Percentiles rank a stretch among this genome's conserved stretches.
Conservation (phyloP, 2,329 filamentous ascomycete species). For the Didymella exigua region DNA sequence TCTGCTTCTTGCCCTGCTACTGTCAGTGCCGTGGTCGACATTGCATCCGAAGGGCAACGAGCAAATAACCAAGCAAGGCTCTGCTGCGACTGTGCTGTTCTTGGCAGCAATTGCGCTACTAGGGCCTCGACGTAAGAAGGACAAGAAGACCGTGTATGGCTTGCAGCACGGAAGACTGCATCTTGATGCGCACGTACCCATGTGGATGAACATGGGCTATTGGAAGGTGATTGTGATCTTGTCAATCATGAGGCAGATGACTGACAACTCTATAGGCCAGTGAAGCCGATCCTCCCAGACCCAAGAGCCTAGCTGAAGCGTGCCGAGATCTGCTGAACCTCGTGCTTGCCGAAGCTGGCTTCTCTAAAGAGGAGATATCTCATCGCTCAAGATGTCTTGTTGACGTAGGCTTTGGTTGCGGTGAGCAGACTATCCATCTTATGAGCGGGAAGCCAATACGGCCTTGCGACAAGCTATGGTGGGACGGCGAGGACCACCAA, state of each 20-base stretch:
- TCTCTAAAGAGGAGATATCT: slow-evolving; percentile 28
- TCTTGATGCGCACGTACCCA: slow-evolving; percentile 53
- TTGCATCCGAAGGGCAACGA: background rate
- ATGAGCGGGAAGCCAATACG: slow-evolving; percentile 26
- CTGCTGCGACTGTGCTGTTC: background rate
- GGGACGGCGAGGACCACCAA: slow-evolving; percentile 14
- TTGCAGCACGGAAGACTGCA: slow-evolving; percentile 64
- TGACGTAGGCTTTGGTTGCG: slow-evolving; percentile 65
- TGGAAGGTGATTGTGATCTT: slow-evolving; percentile 53
- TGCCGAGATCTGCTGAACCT: slow-evolving; percentile 57
- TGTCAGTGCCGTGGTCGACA: background rate
- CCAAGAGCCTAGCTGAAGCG: slow-evolving; percentile 50
- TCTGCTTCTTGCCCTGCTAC: background rate
- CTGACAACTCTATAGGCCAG: background rate
- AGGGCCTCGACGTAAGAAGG: background rate
- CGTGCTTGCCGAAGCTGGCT: slow-evolving; percentile 53
- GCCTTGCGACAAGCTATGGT: slow-evolving; percentile 24
- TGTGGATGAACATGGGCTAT: slow-evolving; percentile 70
- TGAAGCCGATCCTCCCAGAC: background rate
- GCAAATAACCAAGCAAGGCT: background rate
- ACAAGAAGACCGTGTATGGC: slow-evolving; percentile 49
- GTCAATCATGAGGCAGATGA: background rate
- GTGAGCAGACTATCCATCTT: slow-evolving; percentile 61
- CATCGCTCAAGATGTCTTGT: slow-evolving; percentile 43
- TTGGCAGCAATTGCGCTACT: too few relatives aligned